phyloP scores from a whole-genome alignment of 1,284 basidiomycete genomes.

The Apiotrichum brassicae region DNA sequence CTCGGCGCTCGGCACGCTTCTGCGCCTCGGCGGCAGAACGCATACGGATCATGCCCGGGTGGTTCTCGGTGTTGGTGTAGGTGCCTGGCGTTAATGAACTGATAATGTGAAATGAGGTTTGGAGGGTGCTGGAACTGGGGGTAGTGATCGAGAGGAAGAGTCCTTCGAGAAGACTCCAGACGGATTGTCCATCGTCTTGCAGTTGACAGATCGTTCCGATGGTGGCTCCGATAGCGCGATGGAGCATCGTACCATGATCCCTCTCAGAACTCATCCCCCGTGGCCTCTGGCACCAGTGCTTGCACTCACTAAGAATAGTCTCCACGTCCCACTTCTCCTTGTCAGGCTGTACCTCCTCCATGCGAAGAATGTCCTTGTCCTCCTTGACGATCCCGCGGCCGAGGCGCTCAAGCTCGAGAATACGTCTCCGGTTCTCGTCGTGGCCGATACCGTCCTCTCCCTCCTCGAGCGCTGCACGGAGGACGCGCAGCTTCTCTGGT shows the following conservation, averaged over 20 bases:
- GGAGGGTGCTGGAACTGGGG: background rate
- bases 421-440: constrained; percentile 57
- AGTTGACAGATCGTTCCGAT: no score
- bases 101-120: background rate
- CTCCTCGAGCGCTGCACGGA: constrained; percentile 70
- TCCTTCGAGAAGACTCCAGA: no score
- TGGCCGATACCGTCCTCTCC: constrained; percentile 47
- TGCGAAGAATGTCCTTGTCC: constrained; percentile 31
- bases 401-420: constrained; percentile 54
- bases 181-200: no score
- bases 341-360: constrained; percentile 50
- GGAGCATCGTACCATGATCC: no score
- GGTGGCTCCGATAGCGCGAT: no score
- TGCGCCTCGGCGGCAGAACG: constrained; percentile 50
- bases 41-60: constrained; percentile 73
- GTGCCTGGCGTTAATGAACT: constrained; percentile 58
- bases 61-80: constrained; percentile 90
- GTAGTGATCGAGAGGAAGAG: no score
- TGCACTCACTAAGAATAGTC: constrained; percentile 75
- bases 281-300: background rate
- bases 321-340: constrained; percentile 88
- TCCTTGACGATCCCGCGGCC: constrained; percentile 48
- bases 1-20: constrained; percentile 21
- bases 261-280: background rate
- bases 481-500: constrained; percentile 67